Base-by-base conservation (phyloP, 495 filamentous ascomycete genomes). In the Durotheca rogersii region DNA sequence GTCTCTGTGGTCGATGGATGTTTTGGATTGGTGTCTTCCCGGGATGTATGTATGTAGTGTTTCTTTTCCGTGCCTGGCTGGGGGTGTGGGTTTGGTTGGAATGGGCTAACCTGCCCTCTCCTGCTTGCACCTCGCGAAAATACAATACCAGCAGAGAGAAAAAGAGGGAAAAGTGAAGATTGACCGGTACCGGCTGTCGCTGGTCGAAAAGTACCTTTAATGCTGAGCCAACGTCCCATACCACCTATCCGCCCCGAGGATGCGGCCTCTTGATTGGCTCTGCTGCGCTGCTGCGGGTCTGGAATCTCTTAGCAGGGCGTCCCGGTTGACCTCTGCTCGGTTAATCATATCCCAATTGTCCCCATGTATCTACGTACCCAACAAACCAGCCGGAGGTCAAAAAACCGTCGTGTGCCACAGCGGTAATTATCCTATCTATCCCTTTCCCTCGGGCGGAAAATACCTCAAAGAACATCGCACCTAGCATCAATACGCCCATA, bases 1-100 rank as follows among this genome's bases (percentile, higher is more conserved):
- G 12, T 30, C 45, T 27, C 37, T 58, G 30, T 29, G 48, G 18
- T 39, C 44, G 53, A 42, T 47, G n/a, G 47, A 57, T 52, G 47
- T 47, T 57, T 52, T 51, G 42, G 54, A 57, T 57, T 57, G 54
- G 54, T 57, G 43, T 58, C 46, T 52, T n/a, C n/a, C n/a, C n/a
- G n/a, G n/a, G n/a, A 58, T 34, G 39, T 48, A 25, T 47, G 35
- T 39, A 33, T 42, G 38, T 16, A 29, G 21, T 35, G 14, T 23
- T 20, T 25, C 32, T 29, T 47, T 47, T 46, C 41, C 29, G 43
- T 33, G 44, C 31, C 42, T 37, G 47, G 33, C 36, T 42, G 48
- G 48, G 54, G 32, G 41, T 41, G 43, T 58, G 48, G 55, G 34
- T 58, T 58, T 34, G 43, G 23, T 4, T 27, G 23, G 23, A 27